Evolutionary conservation across 495 filamentous ascomycete species (phyloP).

Genomic region (Penicillium antarcticum): DNA sequence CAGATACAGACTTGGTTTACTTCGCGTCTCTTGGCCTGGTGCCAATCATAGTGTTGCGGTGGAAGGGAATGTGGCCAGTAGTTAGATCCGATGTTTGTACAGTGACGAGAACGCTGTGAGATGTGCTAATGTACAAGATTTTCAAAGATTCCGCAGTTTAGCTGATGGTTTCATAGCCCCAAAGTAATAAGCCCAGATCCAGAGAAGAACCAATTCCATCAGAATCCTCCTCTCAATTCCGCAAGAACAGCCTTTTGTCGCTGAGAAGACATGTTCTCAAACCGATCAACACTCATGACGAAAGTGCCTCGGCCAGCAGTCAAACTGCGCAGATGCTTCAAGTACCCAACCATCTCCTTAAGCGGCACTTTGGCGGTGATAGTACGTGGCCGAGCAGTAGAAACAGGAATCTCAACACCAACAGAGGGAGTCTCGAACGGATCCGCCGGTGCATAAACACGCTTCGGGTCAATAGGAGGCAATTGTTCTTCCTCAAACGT

Average conservation of each 20-base stretch:
- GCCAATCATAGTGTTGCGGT: neutral
- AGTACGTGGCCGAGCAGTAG: slow-evolving; percentile 46
- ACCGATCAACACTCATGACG: slow-evolving; percentile 86
- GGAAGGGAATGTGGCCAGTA: neutral
- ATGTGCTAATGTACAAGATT: slow-evolving; percentile 3
- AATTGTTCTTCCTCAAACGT: slow-evolving; percentile 21
- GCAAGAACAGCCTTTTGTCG: slow-evolving; percentile 56
- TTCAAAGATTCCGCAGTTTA: neutral
- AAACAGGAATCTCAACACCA: slow-evolving; percentile 15
- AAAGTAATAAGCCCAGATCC: neutral
- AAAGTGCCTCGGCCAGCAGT: slow-evolving; percentile 89
- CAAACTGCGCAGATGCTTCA: slow-evolving; percentile 82
- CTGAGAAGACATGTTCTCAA: slow-evolving; percentile 75
- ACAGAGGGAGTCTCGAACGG: slow-evolving; percentile 62
- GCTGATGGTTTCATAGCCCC: neutral
- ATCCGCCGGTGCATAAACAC: slow-evolving; percentile 81
- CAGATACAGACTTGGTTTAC: neutral
- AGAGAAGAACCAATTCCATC: neutral
- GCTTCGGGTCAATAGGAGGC: slow-evolving; percentile 57
- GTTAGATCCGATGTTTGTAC: slow-evolving; percentile 1
- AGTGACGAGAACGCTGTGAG: slow-evolving; percentile 1
- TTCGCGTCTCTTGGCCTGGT: neutral
- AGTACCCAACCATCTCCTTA: slow-evolving; percentile 95
- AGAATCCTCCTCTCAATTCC: slow-evolving; percentile 44
- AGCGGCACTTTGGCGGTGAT: slow-evolving; percentile 85